Evolutionary conservation across 208 protist genomes (phyloP), one percentile per base, ranked within the genome.

Genomic region (Herpetomonas tarakana): DNA sequence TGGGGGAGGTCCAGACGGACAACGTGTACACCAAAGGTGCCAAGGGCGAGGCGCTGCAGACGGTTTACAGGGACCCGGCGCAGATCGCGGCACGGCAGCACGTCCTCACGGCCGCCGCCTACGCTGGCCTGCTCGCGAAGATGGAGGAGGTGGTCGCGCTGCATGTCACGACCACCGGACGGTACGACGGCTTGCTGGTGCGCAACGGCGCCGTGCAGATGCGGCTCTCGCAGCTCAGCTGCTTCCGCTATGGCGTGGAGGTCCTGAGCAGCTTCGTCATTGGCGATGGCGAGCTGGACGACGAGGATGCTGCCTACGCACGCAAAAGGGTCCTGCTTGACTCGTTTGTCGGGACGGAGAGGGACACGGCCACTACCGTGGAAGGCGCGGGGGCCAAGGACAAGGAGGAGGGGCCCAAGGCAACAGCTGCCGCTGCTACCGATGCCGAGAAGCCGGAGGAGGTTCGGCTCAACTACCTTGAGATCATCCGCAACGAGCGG

Each of bases 121-220:
- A 86, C 71, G 74, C 69, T 47, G 78, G 68, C 0, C 75, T 88
- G 16, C 59, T 92, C 38, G 47, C 53, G 4, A 70, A 74, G 51
- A 45, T 93, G 47, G 68, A 84, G 65, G 65, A 81, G 58, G 53
- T 91, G 12, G 80, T 77, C 47, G 78, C 81, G 11, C 67, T 82
- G 44, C 86, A 93, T 60, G 81, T 81, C 25, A 89, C 86, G 2
- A 58, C 81, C 58, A 70, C 74, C 1, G 51, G 65, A n/a, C 75
- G 71, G 38, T 88, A 88, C 68, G 86, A 93, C 39, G 77, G 62
- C 3, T 54, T 93, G 19, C 60, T 85, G n/a, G 30, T 93, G 11
- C 80, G 86, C 39, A 87, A 88, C 68, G 76, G 70, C 0, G 70
- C 74, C 3, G 66, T 81, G 54, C 86, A 93, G 69, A 81, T 78